Conservation (phyloP, 2,329 filamentous ascomycete genomes). For the Nemania abortiva region DNA sequence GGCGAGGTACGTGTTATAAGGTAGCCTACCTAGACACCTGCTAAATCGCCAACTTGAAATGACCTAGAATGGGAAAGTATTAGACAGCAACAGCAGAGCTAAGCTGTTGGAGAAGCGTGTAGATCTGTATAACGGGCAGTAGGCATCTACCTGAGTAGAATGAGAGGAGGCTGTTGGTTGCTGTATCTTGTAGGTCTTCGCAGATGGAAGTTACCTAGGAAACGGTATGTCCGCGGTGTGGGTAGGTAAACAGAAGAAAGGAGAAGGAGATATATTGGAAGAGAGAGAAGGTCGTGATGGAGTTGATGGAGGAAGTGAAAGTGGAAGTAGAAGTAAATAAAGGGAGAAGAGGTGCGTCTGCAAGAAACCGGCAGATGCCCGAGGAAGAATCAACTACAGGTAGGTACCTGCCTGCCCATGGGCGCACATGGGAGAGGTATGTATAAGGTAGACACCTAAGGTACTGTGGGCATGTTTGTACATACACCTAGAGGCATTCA, state of each 20-base stretch:
- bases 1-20: constrained; percentile 6
- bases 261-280: not conserved
- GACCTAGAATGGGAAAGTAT: constrained; percentile 28
- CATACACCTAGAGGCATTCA: constrained; percentile 1
- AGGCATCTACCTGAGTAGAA: not conserved
- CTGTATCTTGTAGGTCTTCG: constrained; percentile 13
- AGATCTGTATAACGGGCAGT: not conserved
- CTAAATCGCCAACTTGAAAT: constrained; percentile 28
- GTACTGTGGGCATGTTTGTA: not conserved
- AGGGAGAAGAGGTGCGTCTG: constrained; percentile 6
- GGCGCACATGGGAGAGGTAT: not conserved
- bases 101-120: not conserved
- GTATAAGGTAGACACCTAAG: not conserved
- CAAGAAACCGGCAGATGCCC: not conserved
- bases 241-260: not conserved
- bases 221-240: not conserved
- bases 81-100: constrained; percentile 7
- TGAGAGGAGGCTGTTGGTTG: not conserved
- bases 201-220: not conserved
- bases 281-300: not conserved
- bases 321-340: constrained; percentile 2
- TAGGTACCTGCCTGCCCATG: not conserved
- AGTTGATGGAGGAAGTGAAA: not conserved
- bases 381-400: constrained; percentile 16
- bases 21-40: constrained; percentile 18